Conservation (phyloP, 768 basidiomycete species). For the Gautieria morchelliformis region DNA sequence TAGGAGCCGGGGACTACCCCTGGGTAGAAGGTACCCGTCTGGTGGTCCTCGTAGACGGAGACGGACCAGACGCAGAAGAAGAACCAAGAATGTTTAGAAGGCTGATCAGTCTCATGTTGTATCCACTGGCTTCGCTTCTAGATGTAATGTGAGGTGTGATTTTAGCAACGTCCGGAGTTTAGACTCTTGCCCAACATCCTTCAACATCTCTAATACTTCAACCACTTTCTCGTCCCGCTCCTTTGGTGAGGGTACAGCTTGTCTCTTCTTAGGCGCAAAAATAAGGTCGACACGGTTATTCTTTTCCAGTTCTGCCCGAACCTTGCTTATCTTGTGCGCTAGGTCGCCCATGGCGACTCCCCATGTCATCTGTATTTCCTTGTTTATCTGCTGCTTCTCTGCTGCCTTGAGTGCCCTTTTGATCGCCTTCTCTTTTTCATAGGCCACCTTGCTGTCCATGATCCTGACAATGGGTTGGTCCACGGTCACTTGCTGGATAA, state of each 20-base stretch:
- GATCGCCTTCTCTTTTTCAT: conserved; percentile 24
- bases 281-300: conserved; percentile 49
- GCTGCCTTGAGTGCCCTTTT: conserved; percentile 18
- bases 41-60: neutral
- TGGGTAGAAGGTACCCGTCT: neutral
- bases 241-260: conserved; percentile 20
- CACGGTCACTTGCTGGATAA: conserved; percentile 46
- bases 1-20: neutral
- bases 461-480: conserved; percentile 50
- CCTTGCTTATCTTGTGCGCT: conserved; percentile 55
- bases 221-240: conserved; percentile 38
- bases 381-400: conserved; percentile 25
- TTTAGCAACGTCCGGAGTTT: conserved; percentile 23
- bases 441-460: conserved; percentile 31
- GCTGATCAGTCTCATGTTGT: neutral
- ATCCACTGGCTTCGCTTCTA: neutral
- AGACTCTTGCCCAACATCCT: conserved; percentile 46
- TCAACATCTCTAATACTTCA: conserved; percentile 31
- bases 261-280: conserved; percentile 41
- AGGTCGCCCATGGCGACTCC: conserved; percentile 47
- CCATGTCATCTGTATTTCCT: conserved; percentile 73
- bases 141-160: neutral
- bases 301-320: conserved; percentile 45
- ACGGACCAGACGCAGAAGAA: neutral
- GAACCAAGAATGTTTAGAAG: neutral